Evolutionary conservation across 345 rosid genomes (phyloP), one percentile per base, ranked within the genome.

Genomic region (Hibiscus mutabilis): DNA sequence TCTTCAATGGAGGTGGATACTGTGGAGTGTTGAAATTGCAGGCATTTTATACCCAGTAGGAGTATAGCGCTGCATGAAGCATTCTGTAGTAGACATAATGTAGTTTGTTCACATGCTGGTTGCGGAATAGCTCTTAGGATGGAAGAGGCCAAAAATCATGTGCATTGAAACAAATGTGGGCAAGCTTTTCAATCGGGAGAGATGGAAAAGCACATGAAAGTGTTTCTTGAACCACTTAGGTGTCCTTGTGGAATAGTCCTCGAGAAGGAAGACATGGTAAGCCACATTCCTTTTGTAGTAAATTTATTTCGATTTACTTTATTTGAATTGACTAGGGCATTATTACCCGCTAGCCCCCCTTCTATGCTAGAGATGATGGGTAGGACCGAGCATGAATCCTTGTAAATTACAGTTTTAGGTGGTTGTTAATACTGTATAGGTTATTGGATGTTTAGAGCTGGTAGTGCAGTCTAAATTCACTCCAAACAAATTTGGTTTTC

Each of bases 121-220:
- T 95, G 99, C 53, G 91, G 93, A 37, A 78, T 92, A 52, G 94
- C 89, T 74, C 88, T 92, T 21, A 85, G 98, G 82, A 74, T 72
- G 15, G 96, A 83, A 73, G 98, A 92, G 75, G 91, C 89, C 57
- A 80, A 81, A 76, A 86, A 84, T 74, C 98, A 89, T 76, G 74
- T 84, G 40, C 97, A 92, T 73, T 95, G 99, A 42, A 87, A 84
- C 19, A 90, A 88, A 74, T 95, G 99, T 60, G 99, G 97, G 72
- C 82, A 86, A 76, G 88, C 91, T 15, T 82, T 92, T 74, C 99
- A 92, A 47, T 75, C 21, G 31, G 87, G 78, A 62, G 99, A 95
- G 85, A 84, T 95, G 84, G 96, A 89, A 76, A 92, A 95, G 81
- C 98, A 92, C 76, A 73, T 89, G 87, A 90, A 88, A 82, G 94